phyloP scores from a whole-genome alignment of 2,329 filamentous ascomycete species.

The Calonectria naviculata region DNA sequence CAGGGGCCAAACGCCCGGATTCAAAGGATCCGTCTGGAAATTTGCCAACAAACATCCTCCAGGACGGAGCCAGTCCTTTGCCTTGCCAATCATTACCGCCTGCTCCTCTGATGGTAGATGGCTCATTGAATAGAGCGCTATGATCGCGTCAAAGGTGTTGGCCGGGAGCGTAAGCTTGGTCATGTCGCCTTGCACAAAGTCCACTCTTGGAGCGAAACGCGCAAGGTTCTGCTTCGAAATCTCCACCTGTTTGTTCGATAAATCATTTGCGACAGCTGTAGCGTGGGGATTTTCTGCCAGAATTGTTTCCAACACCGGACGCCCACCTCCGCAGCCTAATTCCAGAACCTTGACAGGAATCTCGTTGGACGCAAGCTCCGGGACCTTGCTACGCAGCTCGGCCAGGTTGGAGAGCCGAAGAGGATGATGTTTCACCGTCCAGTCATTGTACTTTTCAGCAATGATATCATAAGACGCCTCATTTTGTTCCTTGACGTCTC shows the following conservation, averaged over 20 bases:
- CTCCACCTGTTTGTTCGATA: constrained; percentile 11
- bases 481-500: background rate
- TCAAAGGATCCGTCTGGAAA: background rate
- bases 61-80: constrained; percentile 13
- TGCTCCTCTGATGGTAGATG: constrained; percentile 24
- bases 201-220: background rate
- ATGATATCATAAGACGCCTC: background rate
- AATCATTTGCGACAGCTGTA: constrained; percentile 14
- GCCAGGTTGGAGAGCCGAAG: constrained; percentile 9
- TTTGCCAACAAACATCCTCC: constrained; percentile 17
- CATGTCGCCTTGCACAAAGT: constrained; percentile 18
- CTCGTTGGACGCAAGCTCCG: background rate
- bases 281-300: background rate
- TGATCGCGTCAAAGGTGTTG: constrained; percentile 8
- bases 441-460: constrained; percentile 22
- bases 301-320: constrained; percentile 9
- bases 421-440: constrained; percentile 13
- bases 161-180: constrained; percentile 12
- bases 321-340: constrained; percentile 23
- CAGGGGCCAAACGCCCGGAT: background rate
- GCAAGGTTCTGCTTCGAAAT: constrained; percentile 12
- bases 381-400: background rate
- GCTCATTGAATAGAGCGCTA: constrained; percentile 25
- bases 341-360: background rate
- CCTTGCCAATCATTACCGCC: constrained; percentile 1